Percentiles rank a stretch among this genome's conserved stretches.
These are phyloP conservation scores for Pachysolen tannophilus DNA, from an alignment of 805 yeast species.

Conservation along the genomic window DNA sequence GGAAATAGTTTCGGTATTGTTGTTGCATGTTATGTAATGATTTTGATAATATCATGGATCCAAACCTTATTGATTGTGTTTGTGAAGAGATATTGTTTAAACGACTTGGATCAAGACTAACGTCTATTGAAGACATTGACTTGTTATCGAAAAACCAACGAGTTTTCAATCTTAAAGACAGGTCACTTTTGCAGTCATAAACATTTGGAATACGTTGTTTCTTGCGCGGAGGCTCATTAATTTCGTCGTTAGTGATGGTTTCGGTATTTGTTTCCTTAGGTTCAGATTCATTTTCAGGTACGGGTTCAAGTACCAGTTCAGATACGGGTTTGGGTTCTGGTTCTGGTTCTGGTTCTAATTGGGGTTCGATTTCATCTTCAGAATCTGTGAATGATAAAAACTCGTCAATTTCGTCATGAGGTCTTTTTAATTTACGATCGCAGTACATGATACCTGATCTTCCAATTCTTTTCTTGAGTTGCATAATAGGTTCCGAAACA, in stretches of 20 bases:
- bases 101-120: constrained; percentile 64
- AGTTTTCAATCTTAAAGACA: constrained; percentile 34
- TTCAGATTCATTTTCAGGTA: background rate
- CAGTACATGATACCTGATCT: constrained; percentile 62
- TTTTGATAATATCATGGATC: constrained; percentile 82
- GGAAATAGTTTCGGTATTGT: constrained; percentile 19
- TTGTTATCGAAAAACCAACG: constrained; percentile 39
- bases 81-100: constrained; percentile 77
- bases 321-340: background rate
- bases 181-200: constrained; percentile 24
- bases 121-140: constrained; percentile 27
- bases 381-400: constrained; percentile 31
- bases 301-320: background rate
- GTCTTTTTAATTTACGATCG: constrained; percentile 49
- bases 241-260: too few relatives aligned
- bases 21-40: constrained; percentile 45
- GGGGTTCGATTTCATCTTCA: too few relatives aligned
- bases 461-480: constrained; percentile 69
- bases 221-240: constrained; percentile 1
- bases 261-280: too few relatives aligned
- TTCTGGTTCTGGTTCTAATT: constrained; percentile 15
- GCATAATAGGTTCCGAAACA: constrained; percentile 42
- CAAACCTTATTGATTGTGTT: constrained; percentile 86
- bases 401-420: constrained; percentile 28
- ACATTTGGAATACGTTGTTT: constrained; percentile 19